Percentiles rank a stretch among this genome's conserved stretches.
phyloP scores from a whole-genome alignment of 1,139 yeast species.

The Yamadazyma atmosphaerica region DNA sequence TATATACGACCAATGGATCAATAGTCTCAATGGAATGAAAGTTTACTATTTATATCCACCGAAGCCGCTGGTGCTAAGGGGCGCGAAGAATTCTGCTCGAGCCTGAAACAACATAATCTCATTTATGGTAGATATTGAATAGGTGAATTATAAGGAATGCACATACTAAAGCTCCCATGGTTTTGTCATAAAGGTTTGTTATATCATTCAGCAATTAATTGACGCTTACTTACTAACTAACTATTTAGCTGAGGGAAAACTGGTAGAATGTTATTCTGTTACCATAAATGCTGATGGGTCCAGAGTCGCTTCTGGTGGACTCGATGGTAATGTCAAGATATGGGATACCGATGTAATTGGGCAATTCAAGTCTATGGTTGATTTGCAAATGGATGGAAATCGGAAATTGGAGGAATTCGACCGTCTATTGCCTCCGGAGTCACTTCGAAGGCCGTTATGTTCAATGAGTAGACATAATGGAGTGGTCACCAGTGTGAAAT shows the following conservation, averaged over 20 bases:
- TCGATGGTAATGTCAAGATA: conserved; percentile 89
- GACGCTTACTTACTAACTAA: no score
- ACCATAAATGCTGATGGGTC: conserved; percentile 80
- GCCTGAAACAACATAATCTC: no score
- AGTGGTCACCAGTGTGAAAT: conserved; percentile 89
- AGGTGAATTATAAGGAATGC: no score
- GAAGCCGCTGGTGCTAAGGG: no score
- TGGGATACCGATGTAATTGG: conserved; percentile 66
- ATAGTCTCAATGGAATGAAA: no score
- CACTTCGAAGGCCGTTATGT: conserved; percentile 59
- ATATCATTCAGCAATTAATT: no score
- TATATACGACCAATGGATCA: neutral
- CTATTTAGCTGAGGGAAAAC: conserved; percentile 66
- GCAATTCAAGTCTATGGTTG: no score
- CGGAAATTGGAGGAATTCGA: conserved; percentile 10
- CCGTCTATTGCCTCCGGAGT: conserved; percentile 30
- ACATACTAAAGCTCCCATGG: conserved; percentile 83
- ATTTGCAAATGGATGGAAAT: conserved; percentile 12
- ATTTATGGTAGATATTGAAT: no score
- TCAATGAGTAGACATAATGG: conserved; percentile 89
- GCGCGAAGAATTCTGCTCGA: no score
- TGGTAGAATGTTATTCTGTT: conserved; percentile 82
- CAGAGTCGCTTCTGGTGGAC: conserved; percentile 90
- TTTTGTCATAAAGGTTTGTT: conserved; percentile 64
- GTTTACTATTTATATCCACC: no score